Conservation (phyloP, 768 basidiomycete genomes). For the Podaxis sp. region DNA sequence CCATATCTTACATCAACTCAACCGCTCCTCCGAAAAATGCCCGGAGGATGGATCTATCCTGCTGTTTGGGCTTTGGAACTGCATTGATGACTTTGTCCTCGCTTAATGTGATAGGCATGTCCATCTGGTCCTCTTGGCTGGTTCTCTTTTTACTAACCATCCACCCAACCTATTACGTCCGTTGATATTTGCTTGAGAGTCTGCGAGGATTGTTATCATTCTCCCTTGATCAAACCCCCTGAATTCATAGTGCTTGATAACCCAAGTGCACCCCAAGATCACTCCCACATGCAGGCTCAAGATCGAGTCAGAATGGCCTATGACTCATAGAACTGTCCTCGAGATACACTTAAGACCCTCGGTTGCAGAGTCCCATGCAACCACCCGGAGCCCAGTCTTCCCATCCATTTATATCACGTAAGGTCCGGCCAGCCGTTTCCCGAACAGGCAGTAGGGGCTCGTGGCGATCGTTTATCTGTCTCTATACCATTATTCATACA, state of each 20-base stretch:
- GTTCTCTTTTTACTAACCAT: too few species aligned
- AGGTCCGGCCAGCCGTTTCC: background rate
- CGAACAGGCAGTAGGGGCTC: background rate
- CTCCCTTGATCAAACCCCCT: background rate
- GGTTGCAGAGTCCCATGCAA: background rate
- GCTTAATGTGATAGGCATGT: too few species aligned
- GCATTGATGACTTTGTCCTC: too few species aligned
- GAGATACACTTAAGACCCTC: background rate
- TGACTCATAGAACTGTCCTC: background rate
- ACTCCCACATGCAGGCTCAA: background rate
- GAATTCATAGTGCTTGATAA: background rate
- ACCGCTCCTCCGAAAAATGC: too few species aligned
- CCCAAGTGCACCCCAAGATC: background rate
- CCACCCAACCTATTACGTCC: too few species aligned
- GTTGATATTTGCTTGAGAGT: too few species aligned
- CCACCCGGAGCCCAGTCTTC: background rate
- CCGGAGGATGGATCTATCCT: too few species aligned
- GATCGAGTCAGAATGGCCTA: background rate
- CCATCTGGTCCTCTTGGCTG: too few species aligned
- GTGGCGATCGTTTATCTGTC: background rate
- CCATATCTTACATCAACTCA: too few species aligned
- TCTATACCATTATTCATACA: background rate
- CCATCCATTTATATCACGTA: background rate
- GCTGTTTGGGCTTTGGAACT: too few species aligned
- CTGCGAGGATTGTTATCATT: too few species aligned